A percentile compares a stretch with the other conserved stretches of the same genome.
These are phyloP conservation scores for Neofusicoccum ribis DNA, from an alignment of 2,329 filamentous ascomycete species.

Conservation along the genomic window DNA sequence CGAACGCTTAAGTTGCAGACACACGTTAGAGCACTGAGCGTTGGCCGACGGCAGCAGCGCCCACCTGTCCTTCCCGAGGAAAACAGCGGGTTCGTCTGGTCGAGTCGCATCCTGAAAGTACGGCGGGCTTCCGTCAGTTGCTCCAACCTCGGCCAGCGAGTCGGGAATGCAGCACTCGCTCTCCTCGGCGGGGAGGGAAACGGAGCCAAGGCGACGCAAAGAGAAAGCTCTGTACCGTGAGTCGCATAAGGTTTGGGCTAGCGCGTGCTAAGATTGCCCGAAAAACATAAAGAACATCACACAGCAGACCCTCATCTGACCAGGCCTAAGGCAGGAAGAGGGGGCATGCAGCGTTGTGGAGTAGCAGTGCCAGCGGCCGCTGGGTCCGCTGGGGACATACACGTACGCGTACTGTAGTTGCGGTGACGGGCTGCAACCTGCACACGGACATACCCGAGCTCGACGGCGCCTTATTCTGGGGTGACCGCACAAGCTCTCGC, in stretches of 20 bases:
- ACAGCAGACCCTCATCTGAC: neutral
- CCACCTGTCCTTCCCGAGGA: no score
- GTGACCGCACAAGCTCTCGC: conserved; percentile 13
- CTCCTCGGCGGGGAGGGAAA: neutral
- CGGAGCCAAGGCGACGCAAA: neutral
- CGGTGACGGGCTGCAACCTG: neutral
- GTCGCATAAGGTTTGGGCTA: conserved; percentile 4
- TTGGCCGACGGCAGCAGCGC: no score
- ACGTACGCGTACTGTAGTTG: neutral
- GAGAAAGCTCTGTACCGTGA: neutral
- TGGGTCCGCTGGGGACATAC: neutral
- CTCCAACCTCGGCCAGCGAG: neutral
- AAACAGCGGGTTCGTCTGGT: no score
- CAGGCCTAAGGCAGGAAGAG: neutral
- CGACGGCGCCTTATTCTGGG: conserved; percentile 3
- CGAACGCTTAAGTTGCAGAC: no score
- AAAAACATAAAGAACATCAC: neutral
- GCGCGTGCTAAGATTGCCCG: neutral
- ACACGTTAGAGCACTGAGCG: no score
- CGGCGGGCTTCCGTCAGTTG: neutral
- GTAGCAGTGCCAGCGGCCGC: neutral
- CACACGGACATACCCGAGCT: neutral
- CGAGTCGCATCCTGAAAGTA: neutral
- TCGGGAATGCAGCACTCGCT: neutral
- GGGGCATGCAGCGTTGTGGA: neutral